A percentile compares a stretch with the other conserved stretches of the same genome.
Conservation (phyloP, 148 eudicot genomes). For the Mesembryanthemum crystallinum region DNA sequence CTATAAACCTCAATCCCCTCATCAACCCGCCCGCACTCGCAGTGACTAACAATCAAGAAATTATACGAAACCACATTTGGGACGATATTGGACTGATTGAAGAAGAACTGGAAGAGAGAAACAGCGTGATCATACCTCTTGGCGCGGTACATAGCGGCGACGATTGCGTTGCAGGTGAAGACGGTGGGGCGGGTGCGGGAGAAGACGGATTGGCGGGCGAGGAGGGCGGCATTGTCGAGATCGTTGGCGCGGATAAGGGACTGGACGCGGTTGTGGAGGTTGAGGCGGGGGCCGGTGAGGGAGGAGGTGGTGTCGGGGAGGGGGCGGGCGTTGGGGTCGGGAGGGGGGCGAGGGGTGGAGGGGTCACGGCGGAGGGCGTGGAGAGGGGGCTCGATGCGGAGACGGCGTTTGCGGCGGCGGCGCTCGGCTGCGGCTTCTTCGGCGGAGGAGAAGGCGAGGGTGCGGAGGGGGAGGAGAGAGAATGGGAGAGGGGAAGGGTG, state of each 20-base stretch:
- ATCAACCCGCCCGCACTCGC: conserved; percentile 51
- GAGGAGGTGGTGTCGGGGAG: conserved; percentile 72
- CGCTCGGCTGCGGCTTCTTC: conserved; percentile 97
- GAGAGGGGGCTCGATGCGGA: conserved; percentile 83
- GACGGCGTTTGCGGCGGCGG: conserved; percentile 86
- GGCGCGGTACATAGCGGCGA: conserved; percentile 67
- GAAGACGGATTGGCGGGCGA: conserved; percentile 72
- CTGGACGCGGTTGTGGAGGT: conserved; percentile 84
- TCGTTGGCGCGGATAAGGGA: conserved; percentile 80
- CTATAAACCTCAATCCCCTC: conserved; percentile 46
- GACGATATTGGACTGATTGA: conserved; percentile 52
- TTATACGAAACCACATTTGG: conserved; percentile 77
- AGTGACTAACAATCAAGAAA: conserved; percentile 45
- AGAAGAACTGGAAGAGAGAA: conserved; percentile 62
- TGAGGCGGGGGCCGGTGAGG: conserved; percentile 74
- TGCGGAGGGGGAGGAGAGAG: conserved; percentile 14
- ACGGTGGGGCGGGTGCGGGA: conserved; percentile 70
- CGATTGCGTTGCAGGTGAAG: conserved; percentile 85
- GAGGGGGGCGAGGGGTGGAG: conserved; percentile 38
- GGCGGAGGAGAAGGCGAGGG: conserved; percentile 73
- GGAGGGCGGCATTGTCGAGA: conserved; percentile 55
- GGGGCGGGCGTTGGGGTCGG: conserved; percentile 42
- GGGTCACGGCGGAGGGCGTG: conserved; percentile 67
- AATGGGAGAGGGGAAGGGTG: conserved; percentile 3
- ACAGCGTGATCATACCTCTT: conserved; percentile 53